Percentiles rank a stretch among this genome's conserved stretches.
phyloP scores from a whole-genome alignment of 1,284 basidiomycete genomes.

The Ganoderma multipileum region DNA sequence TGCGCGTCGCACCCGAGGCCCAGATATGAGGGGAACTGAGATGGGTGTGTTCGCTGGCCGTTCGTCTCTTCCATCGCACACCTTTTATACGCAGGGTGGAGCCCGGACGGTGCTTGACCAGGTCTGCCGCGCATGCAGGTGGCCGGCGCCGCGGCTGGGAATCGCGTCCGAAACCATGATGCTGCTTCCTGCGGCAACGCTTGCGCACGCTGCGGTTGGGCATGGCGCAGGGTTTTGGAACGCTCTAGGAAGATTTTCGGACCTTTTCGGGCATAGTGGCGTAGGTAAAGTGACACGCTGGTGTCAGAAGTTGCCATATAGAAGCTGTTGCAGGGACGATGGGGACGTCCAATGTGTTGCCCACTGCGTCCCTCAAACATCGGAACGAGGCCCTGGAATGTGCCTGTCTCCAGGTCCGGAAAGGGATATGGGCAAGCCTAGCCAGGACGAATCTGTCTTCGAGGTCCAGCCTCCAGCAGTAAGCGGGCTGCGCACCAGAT shows the following conservation, averaged over 20 bases:
- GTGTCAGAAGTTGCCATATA: neutral
- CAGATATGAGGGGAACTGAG: conserved; percentile 1
- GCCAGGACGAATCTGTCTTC: neutral
- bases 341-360: neutral
- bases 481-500: neutral
- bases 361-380: neutral
- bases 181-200: neutral
- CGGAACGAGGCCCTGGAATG: neutral
- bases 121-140: neutral
- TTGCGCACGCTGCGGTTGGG: no score
- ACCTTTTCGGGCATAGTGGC: neutral
- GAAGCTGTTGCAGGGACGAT: neutral
- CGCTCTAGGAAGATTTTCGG: neutral
- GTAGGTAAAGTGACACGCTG: neutral
- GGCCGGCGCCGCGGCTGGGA: neutral
- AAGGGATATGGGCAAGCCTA: no score
- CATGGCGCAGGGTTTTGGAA: neutral
- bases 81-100: conserved; percentile 4
- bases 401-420: neutral
- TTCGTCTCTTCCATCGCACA: neutral
- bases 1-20: neutral
- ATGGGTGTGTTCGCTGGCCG: neutral
- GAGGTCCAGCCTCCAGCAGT: neutral
- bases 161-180: neutral
- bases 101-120: neutral